These are phyloP conservation scores for Clohesyomyces aquaticus DNA, from an alignment of 495 filamentous ascomycete species.

Conservation along the genomic window DNA sequence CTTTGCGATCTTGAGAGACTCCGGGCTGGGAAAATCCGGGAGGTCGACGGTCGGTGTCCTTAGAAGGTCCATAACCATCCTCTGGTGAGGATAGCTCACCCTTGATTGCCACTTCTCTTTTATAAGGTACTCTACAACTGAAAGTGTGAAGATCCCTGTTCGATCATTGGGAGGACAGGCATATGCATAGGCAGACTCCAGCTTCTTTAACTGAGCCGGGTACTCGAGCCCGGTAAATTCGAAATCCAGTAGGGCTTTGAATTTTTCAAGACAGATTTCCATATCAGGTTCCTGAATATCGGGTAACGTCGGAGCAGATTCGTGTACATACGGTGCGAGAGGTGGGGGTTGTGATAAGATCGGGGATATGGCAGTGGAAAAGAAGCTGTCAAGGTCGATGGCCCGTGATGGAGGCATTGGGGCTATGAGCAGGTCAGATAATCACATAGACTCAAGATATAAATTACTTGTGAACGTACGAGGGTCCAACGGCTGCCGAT, in stretches of 20 bases:
- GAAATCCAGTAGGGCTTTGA: not conserved
- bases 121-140: not conserved
- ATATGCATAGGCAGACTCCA: not conserved
- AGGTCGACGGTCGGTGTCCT: not conserved
- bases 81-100: too few species aligned
- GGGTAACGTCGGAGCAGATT: too few species aligned
- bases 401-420: too few species aligned
- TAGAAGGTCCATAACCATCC: not conserved
- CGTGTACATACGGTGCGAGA: too few species aligned
- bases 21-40: not conserved
- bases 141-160: not conserved
- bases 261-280: not conserved
- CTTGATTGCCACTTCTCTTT: not conserved
- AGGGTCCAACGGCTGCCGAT: slow-evolving; percentile 1
- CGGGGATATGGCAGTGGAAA: not conserved
- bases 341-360: not conserved
- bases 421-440: too few species aligned
- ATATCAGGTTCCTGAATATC: too few species aligned
- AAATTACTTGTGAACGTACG: slow-evolving; percentile 16
- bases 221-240: not conserved
- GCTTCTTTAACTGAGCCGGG: not conserved
- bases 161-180: not conserved
- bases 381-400: too few species aligned
- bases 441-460: too few species aligned
- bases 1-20: not conserved